Evolutionary conservation across 2,329 filamentous ascomycete genomes (phyloP), one percentile per base, ranked within the genome.

Genomic region (Bimuria novae-zelandiae): DNA sequence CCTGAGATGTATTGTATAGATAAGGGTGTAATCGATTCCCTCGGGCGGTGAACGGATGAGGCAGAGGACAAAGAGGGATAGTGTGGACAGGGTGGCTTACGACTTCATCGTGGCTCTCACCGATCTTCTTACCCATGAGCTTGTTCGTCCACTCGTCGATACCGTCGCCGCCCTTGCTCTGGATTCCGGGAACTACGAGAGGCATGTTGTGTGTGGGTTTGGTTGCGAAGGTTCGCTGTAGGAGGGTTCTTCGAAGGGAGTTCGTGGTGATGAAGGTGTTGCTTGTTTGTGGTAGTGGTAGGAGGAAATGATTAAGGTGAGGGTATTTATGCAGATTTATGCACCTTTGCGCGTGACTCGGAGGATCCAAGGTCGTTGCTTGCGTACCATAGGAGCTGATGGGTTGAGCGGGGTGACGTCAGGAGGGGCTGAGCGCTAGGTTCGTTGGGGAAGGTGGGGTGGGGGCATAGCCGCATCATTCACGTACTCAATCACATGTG

Each of bases 111-210:
- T 73, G 73, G 23, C 54, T 50, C 12, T 81, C 79, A 11, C 79
- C 79, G 32, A 81, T 65, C 67, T 80, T 80, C 77, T 81, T 81
- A 60, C 79, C 79, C 64, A 77, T 73, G 19, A 81, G 71, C 72
- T 80, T 75, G 61, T 69, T 74, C 65, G 70, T 68, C 79, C 79
- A 81, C 50, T 79, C 70, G 10, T 72, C 55, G 49, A 71, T 66
- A 19, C 62, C 60, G 53, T 60, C 61, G 47, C 67, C 68, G 19
- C 64, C 63, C 32, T 69, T 74, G 64, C 70, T 73, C 65, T 72
- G 72, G 33, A 79, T 60, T 49, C 77, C 77, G 37, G 79, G 79
- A 12, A 81, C 75, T 54, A 81, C 77, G 68, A 81, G 78, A 71
- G 79, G 79, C 79, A 81, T 81, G 19, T 63, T 73, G 46, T 10